Percentiles rank a stretch among this genome's conserved stretches.
Evolutionary conservation across 78 protist species (phyloP).

Genomic region (Dictyostelium capitatum): DNA sequence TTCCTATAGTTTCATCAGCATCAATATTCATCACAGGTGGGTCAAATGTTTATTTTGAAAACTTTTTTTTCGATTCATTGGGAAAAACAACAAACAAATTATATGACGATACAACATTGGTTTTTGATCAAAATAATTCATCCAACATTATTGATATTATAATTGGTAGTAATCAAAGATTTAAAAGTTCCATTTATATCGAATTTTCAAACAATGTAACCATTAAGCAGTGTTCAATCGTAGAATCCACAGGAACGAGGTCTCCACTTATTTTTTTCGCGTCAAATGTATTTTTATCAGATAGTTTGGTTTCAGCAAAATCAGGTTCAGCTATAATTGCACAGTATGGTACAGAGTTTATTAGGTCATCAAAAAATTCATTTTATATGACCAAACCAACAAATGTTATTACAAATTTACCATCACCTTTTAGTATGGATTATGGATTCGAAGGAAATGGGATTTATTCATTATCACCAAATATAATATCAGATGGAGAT

Average conservation of each 20-base stretch:
- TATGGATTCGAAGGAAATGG: neutral
- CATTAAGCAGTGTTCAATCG: neutral
- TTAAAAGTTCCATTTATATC: neutral
- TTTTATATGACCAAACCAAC: no score
- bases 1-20: neutral
- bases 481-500: neutral
- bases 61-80: neutral
- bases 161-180: conserved; percentile 10
- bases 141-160: neutral
- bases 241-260: neutral
- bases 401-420: no score
- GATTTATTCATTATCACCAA: conserved; percentile 4
- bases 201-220: neutral
- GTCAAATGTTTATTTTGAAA: neutral
- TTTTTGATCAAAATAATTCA: neutral
- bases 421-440: conserved; percentile 1
- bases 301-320: neutral
- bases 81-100: neutral
- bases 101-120: neutral
- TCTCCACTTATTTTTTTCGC: neutral
- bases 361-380: neutral
- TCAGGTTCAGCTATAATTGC: conserved; percentile 6
- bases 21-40: neutral
- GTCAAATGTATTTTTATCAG: neutral
- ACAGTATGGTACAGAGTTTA: neutral